A percentile compares a stretch with the other conserved stretches of the same genome.
These are phyloP conservation scores for Oryza punctata DNA, from an alignment of 176 grass and related monocot species.

Conservation along the genomic window DNA sequence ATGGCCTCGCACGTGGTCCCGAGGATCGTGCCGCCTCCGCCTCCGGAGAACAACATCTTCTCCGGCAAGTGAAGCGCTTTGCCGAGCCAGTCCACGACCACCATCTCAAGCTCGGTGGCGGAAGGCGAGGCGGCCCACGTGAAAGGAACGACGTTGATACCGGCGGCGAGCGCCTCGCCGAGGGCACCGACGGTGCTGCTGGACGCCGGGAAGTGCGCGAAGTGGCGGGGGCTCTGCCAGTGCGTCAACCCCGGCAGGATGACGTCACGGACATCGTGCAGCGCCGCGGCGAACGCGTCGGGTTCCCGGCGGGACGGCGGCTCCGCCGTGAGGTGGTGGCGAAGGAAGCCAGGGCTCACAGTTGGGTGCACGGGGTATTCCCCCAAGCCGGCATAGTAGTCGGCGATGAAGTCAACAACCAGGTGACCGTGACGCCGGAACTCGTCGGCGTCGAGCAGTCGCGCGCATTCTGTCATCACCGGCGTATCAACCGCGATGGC, in stretches of 20 bases:
- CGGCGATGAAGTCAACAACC: too few species aligned
- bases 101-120: conserved; percentile 24
- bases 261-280: conserved; percentile 5
- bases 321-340: too few species aligned
- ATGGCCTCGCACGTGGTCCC: neutral
- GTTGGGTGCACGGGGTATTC: too few species aligned
- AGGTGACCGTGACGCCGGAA: too few species aligned
- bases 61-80: neutral
- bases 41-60: neutral
- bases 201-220: conserved; percentile 32
- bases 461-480: too few species aligned
- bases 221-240: neutral
- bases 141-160: conserved; percentile 13
- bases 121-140: neutral
- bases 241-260: conserved; percentile 30
- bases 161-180: conserved; percentile 25
- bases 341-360: too few species aligned
- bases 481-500: too few species aligned
- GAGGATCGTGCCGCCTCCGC: neutral
- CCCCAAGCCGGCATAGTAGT: too few species aligned
- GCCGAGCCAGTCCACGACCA: conserved; percentile 36
- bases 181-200: conserved; percentile 8
- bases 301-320: neutral
- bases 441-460: too few species aligned
- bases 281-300: conserved; percentile 16